Evolutionary conservation across 495 filamentous ascomycete genomes (phyloP).

Genomic region (Lasiosphaeria miniovina): DNA sequence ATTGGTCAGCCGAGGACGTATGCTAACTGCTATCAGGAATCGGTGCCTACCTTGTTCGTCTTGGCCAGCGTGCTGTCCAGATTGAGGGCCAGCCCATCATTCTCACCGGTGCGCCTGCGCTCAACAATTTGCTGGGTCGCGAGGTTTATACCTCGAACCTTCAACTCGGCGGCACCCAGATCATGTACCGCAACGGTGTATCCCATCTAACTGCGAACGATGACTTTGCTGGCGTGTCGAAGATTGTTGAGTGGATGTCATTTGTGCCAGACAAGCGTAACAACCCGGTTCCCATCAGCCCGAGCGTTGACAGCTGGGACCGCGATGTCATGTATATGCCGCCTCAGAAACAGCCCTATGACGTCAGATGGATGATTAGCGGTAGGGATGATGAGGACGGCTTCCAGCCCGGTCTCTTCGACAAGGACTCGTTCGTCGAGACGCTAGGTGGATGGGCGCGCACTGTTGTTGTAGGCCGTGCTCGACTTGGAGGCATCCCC

Average conservation of each 20-base stretch:
- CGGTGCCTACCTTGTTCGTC: slow-evolving; percentile 95
- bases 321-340: slow-evolving; percentile 85
- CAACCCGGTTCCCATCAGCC: slow-evolving; percentile 81
- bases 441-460: slow-evolving; percentile 94
- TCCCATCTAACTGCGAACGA: slow-evolving; percentile 98
- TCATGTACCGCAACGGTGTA: slow-evolving; percentile 99
- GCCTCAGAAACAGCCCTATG: slow-evolving; percentile 83
- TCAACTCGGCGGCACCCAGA: slow-evolving; percentile 97
- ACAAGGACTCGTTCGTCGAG: slow-evolving; percentile 95
- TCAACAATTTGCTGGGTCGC: slow-evolving; percentile 96
- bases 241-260: slow-evolving; percentile 97
- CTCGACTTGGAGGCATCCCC: slow-evolving; percentile 93
- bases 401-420: slow-evolving; percentile 90
- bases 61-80: slow-evolving; percentile 96
- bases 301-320: slow-evolving; percentile 86
- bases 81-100: slow-evolving; percentile 99
- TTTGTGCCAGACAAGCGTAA: slow-evolving; percentile 94
- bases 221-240: slow-evolving; percentile 95
- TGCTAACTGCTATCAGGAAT: slow-evolving; percentile 59
- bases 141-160: slow-evolving; percentile 99
- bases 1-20: not conserved
- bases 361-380: slow-evolving; percentile 87
- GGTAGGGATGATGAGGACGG: slow-evolving; percentile 79
- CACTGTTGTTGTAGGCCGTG: slow-evolving; percentile 94
- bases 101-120: slow-evolving; percentile 91